Base-by-base conservation (phyloP, 2,329 filamentous ascomycete species). In the Xylaria sp. region DNA sequence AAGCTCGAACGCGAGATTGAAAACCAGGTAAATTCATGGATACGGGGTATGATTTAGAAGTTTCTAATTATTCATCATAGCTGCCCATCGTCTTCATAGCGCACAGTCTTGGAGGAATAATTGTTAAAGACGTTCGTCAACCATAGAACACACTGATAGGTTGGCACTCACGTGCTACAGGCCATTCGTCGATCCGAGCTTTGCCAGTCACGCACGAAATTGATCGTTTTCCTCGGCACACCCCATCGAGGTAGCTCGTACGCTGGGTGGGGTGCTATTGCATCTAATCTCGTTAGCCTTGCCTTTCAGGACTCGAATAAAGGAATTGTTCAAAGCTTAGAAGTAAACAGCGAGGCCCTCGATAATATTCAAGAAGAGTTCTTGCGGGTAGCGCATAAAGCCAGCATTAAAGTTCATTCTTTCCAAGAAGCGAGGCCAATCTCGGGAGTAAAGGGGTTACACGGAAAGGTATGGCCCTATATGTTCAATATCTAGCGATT, bases 151-250 rank as follows among this genome's bases (percentile, higher is more conserved):
- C 1, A 25, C 7, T 13, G 20, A 50, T 1, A 25, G 15, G 46
- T 30, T 9, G 10, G 46, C 25, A 30, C 46, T 50, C 8, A 50
- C n/a, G 23, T 30, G 13, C 2, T 30, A 50, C 65, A 61, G 56
- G 78, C 78, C 41, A 72, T 81, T 32, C 69, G 68, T 25, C 72
- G 75, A 65, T 81, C 78, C 13, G 65, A 72, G 32, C 28, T n/a
- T 41, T 73, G 67, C 53, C 72, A 63, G 12, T 57, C 58, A 45
- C 73, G 73, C n/a, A 80, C 78, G n/a, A 77, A 75, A 61, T 63
- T 77, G 0, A 67, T 81, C 53, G 55, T 81, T 12, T 82, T 83
- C 70, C 76, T 82, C 3, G 80, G 80, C 25, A 82, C 80, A 7
- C 81, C 80, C 18, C 80, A 82, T 71, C 75, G 78, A 39, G 80